These are phyloP conservation scores for Cystobasidium slooffiae DNA, from an alignment of 1,284 basidiomycete genomes.

Conservation along the genomic window DNA sequence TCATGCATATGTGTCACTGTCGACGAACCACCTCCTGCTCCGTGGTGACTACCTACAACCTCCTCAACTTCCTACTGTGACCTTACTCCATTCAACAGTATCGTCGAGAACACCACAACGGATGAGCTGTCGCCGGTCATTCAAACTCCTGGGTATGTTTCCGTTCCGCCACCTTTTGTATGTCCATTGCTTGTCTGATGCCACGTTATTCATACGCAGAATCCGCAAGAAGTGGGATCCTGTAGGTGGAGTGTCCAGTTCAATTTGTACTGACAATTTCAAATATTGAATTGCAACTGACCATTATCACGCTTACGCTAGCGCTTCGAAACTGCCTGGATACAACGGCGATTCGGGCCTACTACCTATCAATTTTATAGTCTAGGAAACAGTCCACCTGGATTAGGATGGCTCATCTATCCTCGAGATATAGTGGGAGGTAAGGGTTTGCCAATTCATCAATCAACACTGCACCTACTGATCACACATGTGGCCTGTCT, in stretches of 20 bases:
- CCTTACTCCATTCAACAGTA: not conserved
- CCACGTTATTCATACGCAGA: not conserved
- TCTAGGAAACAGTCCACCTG: conserved; percentile 41
- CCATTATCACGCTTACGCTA: not conserved
- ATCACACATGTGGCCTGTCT: not conserved
- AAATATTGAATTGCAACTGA: not conserved
- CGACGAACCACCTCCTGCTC: not conserved
- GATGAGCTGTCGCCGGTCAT: conserved; percentile 32
- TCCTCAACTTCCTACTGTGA: not conserved
- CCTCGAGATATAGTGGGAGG: conserved; percentile 33
- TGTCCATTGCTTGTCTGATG: not conserved
- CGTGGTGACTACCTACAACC: not conserved
- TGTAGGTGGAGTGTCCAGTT: not conserved
- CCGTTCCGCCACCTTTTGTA: not conserved
- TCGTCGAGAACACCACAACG: conserved; percentile 33
- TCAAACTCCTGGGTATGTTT: conserved; percentile 33
- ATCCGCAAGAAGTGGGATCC: conserved; percentile 43
- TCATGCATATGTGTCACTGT: too few relatives aligned
- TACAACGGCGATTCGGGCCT: conserved; percentile 31
- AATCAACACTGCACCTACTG: not conserved
- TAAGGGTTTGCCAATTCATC: not conserved
- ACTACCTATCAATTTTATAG: conserved; percentile 37
- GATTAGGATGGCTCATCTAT: conserved; percentile 35
- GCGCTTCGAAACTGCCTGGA: conserved; percentile 43
- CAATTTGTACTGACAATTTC: not conserved